phyloP scores from a whole-genome alignment of 768 basidiomycete genomes.

The Agrocybe pediades region DNA sequence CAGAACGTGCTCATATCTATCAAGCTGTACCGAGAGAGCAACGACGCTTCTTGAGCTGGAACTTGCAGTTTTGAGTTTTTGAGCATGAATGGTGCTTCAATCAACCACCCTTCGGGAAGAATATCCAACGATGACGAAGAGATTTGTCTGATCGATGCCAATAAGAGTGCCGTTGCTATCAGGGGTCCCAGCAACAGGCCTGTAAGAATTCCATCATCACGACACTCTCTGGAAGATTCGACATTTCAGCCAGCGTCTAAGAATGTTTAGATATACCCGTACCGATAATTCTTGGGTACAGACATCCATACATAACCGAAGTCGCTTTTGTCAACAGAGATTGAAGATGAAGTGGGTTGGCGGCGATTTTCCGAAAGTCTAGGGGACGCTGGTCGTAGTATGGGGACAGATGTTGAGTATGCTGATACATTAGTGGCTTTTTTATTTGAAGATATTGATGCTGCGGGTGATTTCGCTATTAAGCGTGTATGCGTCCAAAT shows the following conservation, averaged over 20 bases:
- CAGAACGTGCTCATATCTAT: slow-evolving; percentile 82
- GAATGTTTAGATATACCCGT: slow-evolving; percentile 13
- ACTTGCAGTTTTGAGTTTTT: slow-evolving; percentile 39
- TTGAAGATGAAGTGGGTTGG: slow-evolving; percentile 40
- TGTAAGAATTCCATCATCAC: slow-evolving; percentile 85
- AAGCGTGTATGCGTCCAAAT: slow-evolving; percentile 53
- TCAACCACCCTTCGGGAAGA: slow-evolving; percentile 70
- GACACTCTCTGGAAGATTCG: slow-evolving; percentile 62
- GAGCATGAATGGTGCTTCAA: slow-evolving; percentile 71
- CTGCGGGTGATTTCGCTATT: slow-evolving; percentile 40
- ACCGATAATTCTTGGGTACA: slow-evolving; percentile 87
- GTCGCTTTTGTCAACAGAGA: slow-evolving; percentile 43
- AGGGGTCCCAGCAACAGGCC: slow-evolving; percentile 85
- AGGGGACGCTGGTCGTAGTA: slow-evolving; percentile 40
- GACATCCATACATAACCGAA: slow-evolving; percentile 89
- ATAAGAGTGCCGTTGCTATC: slow-evolving; percentile 69
- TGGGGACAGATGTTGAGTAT: slow-evolving; percentile 13
- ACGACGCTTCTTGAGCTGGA: slow-evolving; percentile 53
- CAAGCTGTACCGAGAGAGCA: slow-evolving; percentile 72
- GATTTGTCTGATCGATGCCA: slow-evolving; percentile 44
- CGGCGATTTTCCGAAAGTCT: slow-evolving; percentile 35
- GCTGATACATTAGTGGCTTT: slow-evolving; percentile 18
- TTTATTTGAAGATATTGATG: slow-evolving; percentile 14
- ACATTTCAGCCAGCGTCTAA: slow-evolving; percentile 7
- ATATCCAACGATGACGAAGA: slow-evolving; percentile 27